Conservation (phyloP, 2,329 filamentous ascomycete genomes). For the Fusarium lyarnte region DNA sequence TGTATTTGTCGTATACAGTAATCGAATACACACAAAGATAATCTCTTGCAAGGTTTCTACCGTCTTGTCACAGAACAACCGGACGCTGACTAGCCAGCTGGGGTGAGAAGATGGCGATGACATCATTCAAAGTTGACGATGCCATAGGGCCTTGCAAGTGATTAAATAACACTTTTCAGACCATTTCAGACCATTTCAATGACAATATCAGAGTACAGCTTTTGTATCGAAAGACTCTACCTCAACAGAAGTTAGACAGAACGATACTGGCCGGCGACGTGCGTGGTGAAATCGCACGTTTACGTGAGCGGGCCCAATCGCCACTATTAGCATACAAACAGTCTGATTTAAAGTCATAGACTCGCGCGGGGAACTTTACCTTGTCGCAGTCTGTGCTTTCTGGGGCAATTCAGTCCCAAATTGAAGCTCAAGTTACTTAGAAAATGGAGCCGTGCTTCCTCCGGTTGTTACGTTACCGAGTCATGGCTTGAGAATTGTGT, state of each 20-base stretch:
- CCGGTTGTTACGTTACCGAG: conserved; percentile 5
- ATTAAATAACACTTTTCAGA: no score
- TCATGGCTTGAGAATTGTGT: conserved; percentile 4
- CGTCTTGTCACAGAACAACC: no score
- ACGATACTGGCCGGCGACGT: background rate
- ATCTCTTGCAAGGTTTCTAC: background rate
- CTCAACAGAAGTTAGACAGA: background rate
- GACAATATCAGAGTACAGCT: accelerated
- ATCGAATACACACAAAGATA: background rate
- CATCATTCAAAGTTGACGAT: background rate
- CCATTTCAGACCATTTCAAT: accelerated
- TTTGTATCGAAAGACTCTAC: background rate
- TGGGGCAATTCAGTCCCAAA: background rate
- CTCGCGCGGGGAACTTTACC: background rate
- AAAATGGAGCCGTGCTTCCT: background rate
- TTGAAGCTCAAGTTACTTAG: background rate
- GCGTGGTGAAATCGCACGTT: background rate
- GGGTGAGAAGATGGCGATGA: background rate
- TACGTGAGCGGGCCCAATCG: background rate
- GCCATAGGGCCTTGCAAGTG: accelerated
- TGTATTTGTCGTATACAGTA: no score
- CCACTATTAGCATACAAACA: background rate
- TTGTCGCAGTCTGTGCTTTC: background rate
- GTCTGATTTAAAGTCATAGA: background rate
- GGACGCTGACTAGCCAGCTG: background rate